Base-by-base conservation (phyloP, 305 asterid species). In the Solanum hybrid region DNA sequence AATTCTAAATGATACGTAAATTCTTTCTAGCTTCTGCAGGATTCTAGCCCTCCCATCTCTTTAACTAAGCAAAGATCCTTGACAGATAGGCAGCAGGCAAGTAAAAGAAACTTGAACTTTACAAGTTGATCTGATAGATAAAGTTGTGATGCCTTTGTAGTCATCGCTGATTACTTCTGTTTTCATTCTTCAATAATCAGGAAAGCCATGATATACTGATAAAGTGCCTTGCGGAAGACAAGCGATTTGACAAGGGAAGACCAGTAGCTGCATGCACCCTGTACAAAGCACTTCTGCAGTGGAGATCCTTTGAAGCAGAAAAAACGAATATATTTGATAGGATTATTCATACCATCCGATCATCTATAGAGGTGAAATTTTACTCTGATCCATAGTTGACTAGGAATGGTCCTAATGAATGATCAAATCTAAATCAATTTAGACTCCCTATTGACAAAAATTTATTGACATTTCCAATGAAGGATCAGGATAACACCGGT, bases 251-350 rank as follows among this genome's bases (percentile, higher is more conserved):
- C 89, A 93, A 94, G 90, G 92, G 94, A 90, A 97, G 94, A 91
- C 98, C 99, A 37, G 93, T 94, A 88, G 97, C 98, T 93, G 98
- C 99, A 89, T 96, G 98, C 92, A 90, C 95, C 31, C 95, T 96
- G 33, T 96, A 94, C 94, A 95, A 95, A 93, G 91, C 95, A 77
- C 97, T 97, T 92, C 89, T 97, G 90, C 98, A 97, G 87, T 97
- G 99, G 98, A 96, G 99, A 94, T 94, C 98, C 86, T 96, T 97
- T 57, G 98, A 97, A 93, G 99, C 98, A 90, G 98, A 97, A 57
- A 97, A 95, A 93, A 96, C 98, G 39, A 93, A 88, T 80, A 95
- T 97, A 91, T 97, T 97, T 87, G 98, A 97, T 88, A 96, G 95
- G 94, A 95, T 97, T 89, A 94, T 96, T 92, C 98, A 97, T 86